Conservation (phyloP, 1,139 yeast genomes). For the Yamadazyma siamensis region DNA sequence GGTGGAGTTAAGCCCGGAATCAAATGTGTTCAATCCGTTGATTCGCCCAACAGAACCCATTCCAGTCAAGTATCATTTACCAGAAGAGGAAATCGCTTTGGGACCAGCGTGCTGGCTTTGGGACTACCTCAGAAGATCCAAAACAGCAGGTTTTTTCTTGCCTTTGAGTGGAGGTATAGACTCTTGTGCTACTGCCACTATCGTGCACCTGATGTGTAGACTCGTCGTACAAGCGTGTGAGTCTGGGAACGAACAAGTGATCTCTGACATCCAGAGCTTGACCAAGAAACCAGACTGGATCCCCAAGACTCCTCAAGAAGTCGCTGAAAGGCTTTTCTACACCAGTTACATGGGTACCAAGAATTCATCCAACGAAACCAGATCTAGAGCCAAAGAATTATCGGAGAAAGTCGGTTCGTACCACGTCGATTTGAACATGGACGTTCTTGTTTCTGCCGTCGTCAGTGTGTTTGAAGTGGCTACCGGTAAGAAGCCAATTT, state of each 20-base stretch:
- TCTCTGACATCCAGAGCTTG: slow-evolving; percentile 65
- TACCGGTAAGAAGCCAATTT: slow-evolving; percentile 85
- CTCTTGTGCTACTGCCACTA: slow-evolving; percentile 94
- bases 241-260: slow-evolving; percentile 70
- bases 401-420: slow-evolving; percentile 79
- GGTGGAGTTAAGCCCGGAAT: slow-evolving; percentile 58
- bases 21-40: slow-evolving; percentile 55
- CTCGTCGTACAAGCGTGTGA: slow-evolving; percentile 66
- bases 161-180: slow-evolving; percentile 98
- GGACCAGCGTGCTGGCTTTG: slow-evolving; percentile 99
- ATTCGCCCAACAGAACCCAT: slow-evolving; percentile 58
- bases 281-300: slow-evolving; percentile 56
- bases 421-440: slow-evolving; percentile 92
- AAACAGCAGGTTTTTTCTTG: slow-evolving; percentile 84
- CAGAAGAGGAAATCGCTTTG: slow-evolving; percentile 93
- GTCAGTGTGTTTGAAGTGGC: slow-evolving; percentile 78
- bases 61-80: slow-evolving; percentile 62
- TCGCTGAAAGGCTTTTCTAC: slow-evolving; percentile 74
- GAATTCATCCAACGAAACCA: slow-evolving; percentile 85
- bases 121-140: slow-evolving; percentile 92
- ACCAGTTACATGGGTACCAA: slow-evolving; percentile 95
- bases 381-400: slow-evolving; percentile 75
- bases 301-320: slow-evolving; percentile 72
- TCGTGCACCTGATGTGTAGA: slow-evolving; percentile 91
- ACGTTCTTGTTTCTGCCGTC: slow-evolving; percentile 70